Base-by-base conservation (phyloP, 83 land plant genomes). In the Picea mariana region DNA sequence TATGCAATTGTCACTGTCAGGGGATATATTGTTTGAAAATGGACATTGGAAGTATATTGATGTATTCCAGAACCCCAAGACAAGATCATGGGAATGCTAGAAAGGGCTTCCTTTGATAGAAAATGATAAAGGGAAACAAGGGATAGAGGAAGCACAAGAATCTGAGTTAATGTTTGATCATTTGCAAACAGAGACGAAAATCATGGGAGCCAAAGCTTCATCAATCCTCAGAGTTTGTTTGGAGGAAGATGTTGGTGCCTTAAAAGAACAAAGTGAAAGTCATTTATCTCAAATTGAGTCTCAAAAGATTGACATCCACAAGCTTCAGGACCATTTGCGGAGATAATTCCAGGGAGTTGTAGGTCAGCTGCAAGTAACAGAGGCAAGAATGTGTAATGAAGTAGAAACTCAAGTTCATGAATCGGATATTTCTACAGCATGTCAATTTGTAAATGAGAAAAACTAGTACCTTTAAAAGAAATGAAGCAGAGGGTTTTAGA, bases 191-290 rank as follows among this genome's bases (percentile, higher is more conserved):
- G 59, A n/a, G 38, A 47, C 9, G 59, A 31, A 5, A 27, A 67
- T 67, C 15, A 67, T 6, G 38, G 72, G 42, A 67, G 18, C 72
- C 40, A 31, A 67, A 21, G 8, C 40, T 13, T 31, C 42, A 27
- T 31, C 42, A 4, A 6, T 67, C 18, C 72, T 67, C 17, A 1
- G 2, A 13, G 17, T 15, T 2, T 4, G 1, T 6, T 13, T 31
- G 72, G 34, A 67, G 42, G 72, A 67, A 38, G 47, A 69, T 68
- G 31, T 17, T 7, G 0, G 9, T 17, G n/a, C 47, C 21, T 69
- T 38, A 3, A 69, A 42, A 42, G 75, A 69, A 69, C n/a, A 91
- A 89, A 73, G 49, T 47, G 8, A 47, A 47, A 6, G 49, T 47
- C 1, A 47, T 47, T 47, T 47, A 47, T 47, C 8, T 47, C 49